Conservation (phyloP, 192 early-diverging fungal species). For the Phycomyces blakesleeanus region DNA sequence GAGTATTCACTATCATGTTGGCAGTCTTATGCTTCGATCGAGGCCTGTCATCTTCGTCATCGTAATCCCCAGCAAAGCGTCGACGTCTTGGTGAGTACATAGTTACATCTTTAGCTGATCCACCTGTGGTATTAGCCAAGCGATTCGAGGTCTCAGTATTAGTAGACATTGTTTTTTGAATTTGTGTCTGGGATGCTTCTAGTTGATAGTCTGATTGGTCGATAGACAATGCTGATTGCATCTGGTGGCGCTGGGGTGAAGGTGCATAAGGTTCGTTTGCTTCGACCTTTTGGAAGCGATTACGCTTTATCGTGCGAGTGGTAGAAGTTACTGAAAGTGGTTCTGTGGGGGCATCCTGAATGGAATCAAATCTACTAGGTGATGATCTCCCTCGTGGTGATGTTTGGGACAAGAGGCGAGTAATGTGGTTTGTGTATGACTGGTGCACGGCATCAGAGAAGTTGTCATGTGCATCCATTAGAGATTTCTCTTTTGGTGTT, state of each 20-base stretch:
- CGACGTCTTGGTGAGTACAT: too few relatives aligned
- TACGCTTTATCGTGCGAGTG: not conserved
- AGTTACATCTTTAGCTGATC: too few relatives aligned
- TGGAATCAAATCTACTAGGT: conserved; percentile 1
- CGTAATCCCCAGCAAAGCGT: too few relatives aligned
- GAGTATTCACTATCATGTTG: too few relatives aligned
- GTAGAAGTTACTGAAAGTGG: not conserved
- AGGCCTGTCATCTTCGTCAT: too few relatives aligned
- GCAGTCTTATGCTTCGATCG: too few relatives aligned
- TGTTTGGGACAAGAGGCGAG: not conserved
- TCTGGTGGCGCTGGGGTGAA: not conserved
- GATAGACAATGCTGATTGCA: too few relatives aligned
- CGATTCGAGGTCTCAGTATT: not conserved
- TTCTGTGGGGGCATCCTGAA: conserved; percentile 9
- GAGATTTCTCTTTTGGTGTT: not conserved
- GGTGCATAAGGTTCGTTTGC: too few relatives aligned
- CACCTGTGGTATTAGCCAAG: too few relatives aligned
- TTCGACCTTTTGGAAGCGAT: not conserved
- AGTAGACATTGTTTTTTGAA: not conserved
- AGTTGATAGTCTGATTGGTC: too few relatives aligned
- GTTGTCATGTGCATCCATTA: not conserved
- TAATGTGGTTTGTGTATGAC: not conserved
- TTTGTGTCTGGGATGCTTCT: too few relatives aligned
- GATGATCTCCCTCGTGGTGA: not conserved
- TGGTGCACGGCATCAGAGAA: conserved; percentile 1